Percentiles rank a stretch among this genome's conserved stretches.
phyloP scores from a whole-genome alignment of 2,329 filamentous ascomycete species.

The Aspergillus sp. region DNA sequence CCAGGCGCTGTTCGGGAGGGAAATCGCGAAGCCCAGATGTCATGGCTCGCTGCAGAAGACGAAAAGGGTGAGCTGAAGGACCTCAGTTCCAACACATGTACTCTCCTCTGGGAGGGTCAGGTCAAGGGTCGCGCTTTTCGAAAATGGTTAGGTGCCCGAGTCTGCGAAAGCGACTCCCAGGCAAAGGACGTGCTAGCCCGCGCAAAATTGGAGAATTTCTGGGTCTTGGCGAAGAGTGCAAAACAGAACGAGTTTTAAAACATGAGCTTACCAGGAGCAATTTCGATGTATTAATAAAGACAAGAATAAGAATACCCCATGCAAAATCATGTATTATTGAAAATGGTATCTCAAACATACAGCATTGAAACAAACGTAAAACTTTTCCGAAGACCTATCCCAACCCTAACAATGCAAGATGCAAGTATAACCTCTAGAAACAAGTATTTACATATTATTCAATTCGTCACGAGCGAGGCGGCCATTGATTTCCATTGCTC shows the following conservation, averaged over 20 bases:
- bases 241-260: slow-evolving; percentile 36
- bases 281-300: neutral
- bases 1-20: slow-evolving; percentile 59
- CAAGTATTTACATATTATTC: slow-evolving; percentile 9
- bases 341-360: slow-evolving; percentile 1
- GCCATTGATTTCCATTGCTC: slow-evolving; percentile 34
- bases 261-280: neutral
- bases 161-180: slow-evolving; percentile 90
- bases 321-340: neutral
- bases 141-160: slow-evolving; percentile 77
- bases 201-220: slow-evolving; percentile 92
- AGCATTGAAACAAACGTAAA: neutral
- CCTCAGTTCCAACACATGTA: slow-evolving; percentile 77
- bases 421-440: slow-evolving; percentile 11
- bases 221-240: slow-evolving; percentile 78
- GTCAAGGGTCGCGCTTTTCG: slow-evolving; percentile 76
- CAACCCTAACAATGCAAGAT: neutral
- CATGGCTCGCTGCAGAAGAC: slow-evolving; percentile 78
- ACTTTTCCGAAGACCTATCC: slow-evolving; percentile 14
- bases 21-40: slow-evolving; percentile 61
- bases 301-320: neutral
- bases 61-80: slow-evolving; percentile 75
- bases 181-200: slow-evolving; percentile 77
- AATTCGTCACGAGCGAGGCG: slow-evolving; percentile 25
- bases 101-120: slow-evolving; percentile 87